Conservation (phyloP, 441 rosid genomes). For the Aleurites moluccanus region DNA sequence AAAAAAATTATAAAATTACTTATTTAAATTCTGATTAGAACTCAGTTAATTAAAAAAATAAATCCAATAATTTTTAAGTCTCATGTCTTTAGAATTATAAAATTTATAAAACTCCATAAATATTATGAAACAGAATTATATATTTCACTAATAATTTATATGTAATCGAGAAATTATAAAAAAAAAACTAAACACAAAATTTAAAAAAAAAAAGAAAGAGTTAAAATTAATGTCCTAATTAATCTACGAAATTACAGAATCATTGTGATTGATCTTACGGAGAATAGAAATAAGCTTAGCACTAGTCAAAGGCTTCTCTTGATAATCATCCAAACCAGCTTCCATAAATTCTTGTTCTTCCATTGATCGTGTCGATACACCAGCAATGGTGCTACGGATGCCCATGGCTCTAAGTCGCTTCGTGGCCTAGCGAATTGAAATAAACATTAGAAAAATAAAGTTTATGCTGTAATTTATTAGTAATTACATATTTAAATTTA, state of each 20-base stretch:
- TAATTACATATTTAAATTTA: too few species aligned
- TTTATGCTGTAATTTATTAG: too few species aligned
- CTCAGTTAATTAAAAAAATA: too few species aligned
- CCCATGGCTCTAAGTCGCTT: constrained; percentile 75
- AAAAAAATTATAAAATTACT: too few species aligned
- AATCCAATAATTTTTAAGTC: too few species aligned
- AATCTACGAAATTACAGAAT: background rate
- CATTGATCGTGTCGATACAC: constrained; percentile 51
- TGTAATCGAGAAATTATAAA: background rate
- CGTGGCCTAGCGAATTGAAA: constrained; percentile 47
- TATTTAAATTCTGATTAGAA: too few species aligned
- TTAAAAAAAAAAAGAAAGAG: background rate
- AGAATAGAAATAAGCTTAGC: constrained; percentile 60
- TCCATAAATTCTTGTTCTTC: constrained; percentile 62
- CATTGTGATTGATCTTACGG: constrained; percentile 34
- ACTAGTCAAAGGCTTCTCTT: constrained; percentile 74
- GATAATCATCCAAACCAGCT: constrained; percentile 78
- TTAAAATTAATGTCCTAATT: background rate
- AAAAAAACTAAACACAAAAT: background rate
- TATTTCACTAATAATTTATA: too few species aligned
- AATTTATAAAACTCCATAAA: background rate
- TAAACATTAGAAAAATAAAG: too few species aligned
- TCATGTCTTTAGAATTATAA: too few species aligned
- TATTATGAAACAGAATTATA: too few species aligned
- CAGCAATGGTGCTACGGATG: constrained; percentile 60